phyloP scores from a whole-genome alignment of 352 stramenopile species.

The Phytophthora sojae region DNA sequence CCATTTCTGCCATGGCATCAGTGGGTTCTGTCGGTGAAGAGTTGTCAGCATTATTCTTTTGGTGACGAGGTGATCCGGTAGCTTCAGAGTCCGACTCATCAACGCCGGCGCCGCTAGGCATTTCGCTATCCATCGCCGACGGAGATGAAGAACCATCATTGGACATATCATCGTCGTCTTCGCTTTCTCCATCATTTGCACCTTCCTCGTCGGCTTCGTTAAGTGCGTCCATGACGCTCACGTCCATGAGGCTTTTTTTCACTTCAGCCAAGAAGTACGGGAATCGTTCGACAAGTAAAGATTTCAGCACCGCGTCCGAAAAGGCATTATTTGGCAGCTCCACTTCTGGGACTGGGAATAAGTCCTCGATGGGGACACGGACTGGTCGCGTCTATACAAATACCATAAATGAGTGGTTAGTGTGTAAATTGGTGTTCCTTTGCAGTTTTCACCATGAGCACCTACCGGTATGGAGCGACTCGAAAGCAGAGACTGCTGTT shows the following conservation, averaged over 20 bases:
- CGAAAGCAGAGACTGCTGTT: conserved; percentile 43
- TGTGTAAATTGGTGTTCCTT: conserved; percentile 1
- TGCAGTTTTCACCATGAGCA: background rate
- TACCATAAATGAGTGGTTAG: conserved; percentile 9
- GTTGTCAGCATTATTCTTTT: conserved; percentile 22
- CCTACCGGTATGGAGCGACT: conserved; percentile 57
- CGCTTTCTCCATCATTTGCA: conserved; percentile 60
- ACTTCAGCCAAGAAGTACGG: conserved; percentile 83
- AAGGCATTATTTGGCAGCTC: conserved; percentile 75
- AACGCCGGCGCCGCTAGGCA: conserved; percentile 46
- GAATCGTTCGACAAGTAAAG: conserved; percentile 76
- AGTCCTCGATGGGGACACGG: conserved; percentile 84
- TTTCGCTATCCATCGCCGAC: conserved; percentile 80
- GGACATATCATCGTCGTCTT: conserved; percentile 90
- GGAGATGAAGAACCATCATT: conserved; percentile 84
- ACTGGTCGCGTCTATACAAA: conserved; percentile 70
- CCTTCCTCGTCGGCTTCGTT: conserved; percentile 45
- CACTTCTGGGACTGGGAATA: conserved; percentile 80
- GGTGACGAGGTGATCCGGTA: conserved; percentile 38
- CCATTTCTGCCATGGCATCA: conserved; percentile 70
- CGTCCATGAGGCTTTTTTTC: conserved; percentile 70
- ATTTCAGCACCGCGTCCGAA: conserved; percentile 70
- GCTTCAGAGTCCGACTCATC: conserved; percentile 75
- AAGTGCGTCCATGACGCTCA: conserved; percentile 56
- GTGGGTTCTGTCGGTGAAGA: conserved; percentile 46